Conservation (phyloP, 371 early-diverging fungal genomes). For the Apophysomyces elegans region DNA sequence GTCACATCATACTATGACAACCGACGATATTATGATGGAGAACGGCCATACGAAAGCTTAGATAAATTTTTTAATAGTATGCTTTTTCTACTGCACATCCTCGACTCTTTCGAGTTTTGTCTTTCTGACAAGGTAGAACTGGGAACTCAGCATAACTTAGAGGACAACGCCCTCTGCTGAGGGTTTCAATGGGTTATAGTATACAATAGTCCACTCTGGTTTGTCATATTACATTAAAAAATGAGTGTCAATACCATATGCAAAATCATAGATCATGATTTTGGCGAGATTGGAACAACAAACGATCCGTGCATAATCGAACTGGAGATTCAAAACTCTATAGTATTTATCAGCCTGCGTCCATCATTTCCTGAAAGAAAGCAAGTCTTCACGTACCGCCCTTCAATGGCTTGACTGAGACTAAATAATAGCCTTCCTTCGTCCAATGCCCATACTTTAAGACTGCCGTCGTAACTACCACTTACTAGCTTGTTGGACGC, state of each 20-base stretch:
- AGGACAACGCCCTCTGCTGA: neutral
- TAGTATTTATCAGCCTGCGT: slow-evolving; percentile 20
- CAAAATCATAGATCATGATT: slow-evolving; percentile 84
- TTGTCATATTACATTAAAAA: slow-evolving; percentile 43
- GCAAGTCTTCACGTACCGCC: slow-evolving; percentile 49
- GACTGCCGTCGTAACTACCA: slow-evolving; percentile 85
- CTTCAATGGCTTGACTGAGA: slow-evolving; percentile 64
- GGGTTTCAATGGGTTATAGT: neutral
- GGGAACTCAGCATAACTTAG: neutral
- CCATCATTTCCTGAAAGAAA: slow-evolving; percentile 3
- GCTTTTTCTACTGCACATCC: neutral
- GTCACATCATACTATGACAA: neutral
- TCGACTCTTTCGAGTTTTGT: neutral
- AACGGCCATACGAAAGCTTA: slow-evolving; percentile 5
- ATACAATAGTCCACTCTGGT: neutral
- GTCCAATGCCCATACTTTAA: slow-evolving; percentile 82
- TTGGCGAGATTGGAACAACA: slow-evolving; percentile 82
- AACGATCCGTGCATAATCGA: slow-evolving; percentile 81
- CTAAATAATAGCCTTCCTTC: slow-evolving; percentile 56
- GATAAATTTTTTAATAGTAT: neutral
- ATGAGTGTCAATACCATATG: slow-evolving; percentile 65
- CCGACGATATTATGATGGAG: slow-evolving; percentile 1
- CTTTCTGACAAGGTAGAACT: neutral
- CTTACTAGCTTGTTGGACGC: slow-evolving; percentile 67
- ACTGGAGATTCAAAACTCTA: slow-evolving; percentile 88